These are phyloP conservation scores for Agrocybe praecox DNA, from an alignment of 768 basidiomycete species.

Conservation along the genomic window DNA sequence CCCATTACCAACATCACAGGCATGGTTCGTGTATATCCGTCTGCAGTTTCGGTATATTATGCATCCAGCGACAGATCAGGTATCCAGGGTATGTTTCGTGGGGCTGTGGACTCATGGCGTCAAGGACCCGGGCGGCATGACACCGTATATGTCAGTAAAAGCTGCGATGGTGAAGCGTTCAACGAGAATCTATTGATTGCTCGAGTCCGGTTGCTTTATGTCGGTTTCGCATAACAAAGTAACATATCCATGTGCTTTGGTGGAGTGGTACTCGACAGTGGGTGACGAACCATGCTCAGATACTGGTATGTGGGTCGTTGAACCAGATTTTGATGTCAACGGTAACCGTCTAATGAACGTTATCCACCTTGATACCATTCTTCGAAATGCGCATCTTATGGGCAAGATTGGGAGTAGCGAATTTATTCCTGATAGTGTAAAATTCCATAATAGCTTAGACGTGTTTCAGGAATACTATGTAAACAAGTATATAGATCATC, in stretches of 20 bases:
- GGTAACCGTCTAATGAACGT: constrained; percentile 9
- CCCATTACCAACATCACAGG: too few species aligned
- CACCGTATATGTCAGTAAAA: constrained; percentile 23
- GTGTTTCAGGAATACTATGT: constrained; percentile 25
- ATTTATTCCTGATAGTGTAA: constrained; percentile 16
- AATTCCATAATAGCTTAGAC: constrained; percentile 16
- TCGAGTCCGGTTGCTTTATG: constrained; percentile 25
- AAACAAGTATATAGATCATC: constrained; percentile 28
- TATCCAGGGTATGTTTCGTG: constrained; percentile 21
- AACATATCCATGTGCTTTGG: constrained; percentile 26
- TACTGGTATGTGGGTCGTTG: constrained; percentile 31
- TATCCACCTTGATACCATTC: constrained; percentile 24
- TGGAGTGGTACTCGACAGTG: constrained; percentile 23
- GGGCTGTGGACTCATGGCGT: constrained; percentile 25
- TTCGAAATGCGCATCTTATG: constrained; percentile 22
- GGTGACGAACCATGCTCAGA: constrained; percentile 20
- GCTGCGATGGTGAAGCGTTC: constrained; percentile 21
- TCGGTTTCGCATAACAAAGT: constrained; percentile 16
- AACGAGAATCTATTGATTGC: constrained; percentile 24
- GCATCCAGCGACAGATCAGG: constrained; percentile 35
- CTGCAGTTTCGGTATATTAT: constrained; percentile 29
- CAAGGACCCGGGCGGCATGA: constrained; percentile 23
- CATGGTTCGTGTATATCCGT: constrained; percentile 17
- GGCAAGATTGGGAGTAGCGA: constrained; percentile 6
- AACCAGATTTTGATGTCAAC: constrained; percentile 20